Percentiles rank a stretch among this genome's conserved stretches.
phyloP scores from a whole-genome alignment of 2,329 filamentous ascomycete genomes.

The Sporothrix variecibatus region DNA sequence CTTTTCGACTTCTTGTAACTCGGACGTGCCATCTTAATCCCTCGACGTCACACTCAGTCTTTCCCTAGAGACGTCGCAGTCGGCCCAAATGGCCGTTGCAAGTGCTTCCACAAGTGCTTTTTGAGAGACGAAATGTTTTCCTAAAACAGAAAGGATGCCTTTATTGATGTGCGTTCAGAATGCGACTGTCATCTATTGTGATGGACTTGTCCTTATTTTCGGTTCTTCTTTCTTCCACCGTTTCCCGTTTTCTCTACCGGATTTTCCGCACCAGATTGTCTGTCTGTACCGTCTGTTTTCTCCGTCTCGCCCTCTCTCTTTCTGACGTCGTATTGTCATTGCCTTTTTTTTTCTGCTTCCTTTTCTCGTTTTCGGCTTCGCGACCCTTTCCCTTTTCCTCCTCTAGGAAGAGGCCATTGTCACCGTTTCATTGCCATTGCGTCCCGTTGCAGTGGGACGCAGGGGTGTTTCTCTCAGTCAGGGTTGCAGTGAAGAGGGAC shows the following conservation, averaged over 20 bases:
- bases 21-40: not conserved
- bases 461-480: not conserved
- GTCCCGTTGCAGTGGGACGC: slow-evolving; percentile 16
- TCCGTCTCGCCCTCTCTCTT: not conserved
- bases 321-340: not conserved
- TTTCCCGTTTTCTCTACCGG: not conserved
- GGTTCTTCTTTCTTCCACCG: not conserved
- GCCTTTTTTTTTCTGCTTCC: not conserved
- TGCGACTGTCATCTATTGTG: not conserved
- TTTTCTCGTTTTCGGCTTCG: not conserved
- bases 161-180: not conserved
- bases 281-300: not conserved
- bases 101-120: not conserved
- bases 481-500: slow-evolving; percentile 1
- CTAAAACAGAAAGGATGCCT: not conserved
- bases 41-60: not conserved
- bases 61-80: not conserved
- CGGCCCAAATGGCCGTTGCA: not conserved
- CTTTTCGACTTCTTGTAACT: not conserved
- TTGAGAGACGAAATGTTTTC: not conserved
- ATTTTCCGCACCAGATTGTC: not conserved
- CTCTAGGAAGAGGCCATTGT: not conserved
- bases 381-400: not conserved
- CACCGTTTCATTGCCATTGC: slow-evolving; percentile 15
- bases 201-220: not conserved